These are phyloP conservation scores for Apiotrichum montevideense DNA, from an alignment of 1,284 basidiomycete genomes.

Conservation along the genomic window DNA sequence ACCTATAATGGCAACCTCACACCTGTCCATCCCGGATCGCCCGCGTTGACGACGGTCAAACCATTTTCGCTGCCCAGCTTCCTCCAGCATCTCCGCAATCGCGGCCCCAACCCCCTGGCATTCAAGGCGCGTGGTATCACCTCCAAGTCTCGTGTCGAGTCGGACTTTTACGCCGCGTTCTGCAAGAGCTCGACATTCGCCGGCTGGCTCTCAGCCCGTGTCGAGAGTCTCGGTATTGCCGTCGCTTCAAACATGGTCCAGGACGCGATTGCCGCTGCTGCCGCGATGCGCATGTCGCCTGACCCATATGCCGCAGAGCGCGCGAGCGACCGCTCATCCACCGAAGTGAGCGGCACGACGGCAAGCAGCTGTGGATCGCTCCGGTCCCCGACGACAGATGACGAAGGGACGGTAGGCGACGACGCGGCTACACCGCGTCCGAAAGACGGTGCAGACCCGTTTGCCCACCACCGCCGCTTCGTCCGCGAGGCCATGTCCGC, in stretches of 20 bases:
- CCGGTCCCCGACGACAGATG: background rate
- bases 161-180: slow-evolving; percentile 45
- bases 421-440: background rate
- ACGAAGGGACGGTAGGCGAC: background rate
- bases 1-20: slow-evolving; percentile 2
- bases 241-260: slow-evolving; percentile 16
- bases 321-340: background rate
- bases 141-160: slow-evolving; percentile 41
- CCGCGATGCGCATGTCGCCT: background rate
- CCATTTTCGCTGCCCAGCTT: slow-evolving; percentile 76
- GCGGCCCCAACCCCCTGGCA: slow-evolving; percentile 65
- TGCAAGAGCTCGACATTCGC: slow-evolving; percentile 44
- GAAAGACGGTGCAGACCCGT: background rate
- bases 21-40: slow-evolving; percentile 4
- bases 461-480: background rate
- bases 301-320: background rate
- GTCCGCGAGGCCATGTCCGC: background rate
- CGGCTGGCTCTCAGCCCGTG: slow-evolving; percentile 37
- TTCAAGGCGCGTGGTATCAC: slow-evolving; percentile 54
- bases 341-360: background rate
- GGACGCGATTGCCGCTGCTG: background rate
- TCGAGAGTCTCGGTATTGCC: slow-evolving; percentile 32
- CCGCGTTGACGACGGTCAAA: slow-evolving; percentile 49
- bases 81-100: slow-evolving; percentile 69
- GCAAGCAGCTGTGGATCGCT: background rate